Base-by-base conservation (phyloP, 1,284 basidiomycete genomes). In the Vanrija humicola region DNA sequence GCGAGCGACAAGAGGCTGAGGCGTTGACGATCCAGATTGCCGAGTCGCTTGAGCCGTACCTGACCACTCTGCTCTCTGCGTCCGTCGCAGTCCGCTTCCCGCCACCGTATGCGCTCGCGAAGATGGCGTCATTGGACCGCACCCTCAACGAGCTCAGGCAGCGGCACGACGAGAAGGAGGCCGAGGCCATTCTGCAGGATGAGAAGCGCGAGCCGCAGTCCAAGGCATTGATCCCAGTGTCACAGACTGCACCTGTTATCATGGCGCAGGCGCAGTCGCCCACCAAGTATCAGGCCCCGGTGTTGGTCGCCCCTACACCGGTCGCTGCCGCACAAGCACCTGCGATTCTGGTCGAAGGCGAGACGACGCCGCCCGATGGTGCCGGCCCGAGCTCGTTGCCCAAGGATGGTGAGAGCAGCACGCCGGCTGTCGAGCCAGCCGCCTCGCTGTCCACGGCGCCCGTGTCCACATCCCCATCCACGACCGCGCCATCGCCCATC, bases 11-110 rank as follows among this genome's bases (percentile, higher is more conserved):
- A 21, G 89, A 68, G 52, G 73, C 71, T 6, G 44, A 64, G 12
- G 57, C 61, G 19, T 61, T 64, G n/a, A 70, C 74, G 9, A 63
- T 54, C 34, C 67, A 74, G 43, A 74, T 94, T 43, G 84, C 89
- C 46, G 80, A 86, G 53, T 86, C 89, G 0, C 79, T 96, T 15
- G 82, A 87, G 43, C 89, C 89, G 0, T 98, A 95, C 70, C 79
- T 82, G 60, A 84, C 80, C 56, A 93, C 89, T 0, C 89, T 91
- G 64, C 87, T 96, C 23, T 95, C 91, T 1, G 89, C 91, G 34
- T 95, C 91, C 6, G 88, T 92, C 0, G 90, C 90, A 0, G 79
- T 97, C 40, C 84, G 89, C 12, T 93, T 95, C 71, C 87, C 87
- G 14, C 92, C 93, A 15, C 94, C 94, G 1, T 86, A 89, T 65